Base-by-base conservation (phyloP, 352 stramenopile genomes). In the Globisporangium spinosum region DNA sequence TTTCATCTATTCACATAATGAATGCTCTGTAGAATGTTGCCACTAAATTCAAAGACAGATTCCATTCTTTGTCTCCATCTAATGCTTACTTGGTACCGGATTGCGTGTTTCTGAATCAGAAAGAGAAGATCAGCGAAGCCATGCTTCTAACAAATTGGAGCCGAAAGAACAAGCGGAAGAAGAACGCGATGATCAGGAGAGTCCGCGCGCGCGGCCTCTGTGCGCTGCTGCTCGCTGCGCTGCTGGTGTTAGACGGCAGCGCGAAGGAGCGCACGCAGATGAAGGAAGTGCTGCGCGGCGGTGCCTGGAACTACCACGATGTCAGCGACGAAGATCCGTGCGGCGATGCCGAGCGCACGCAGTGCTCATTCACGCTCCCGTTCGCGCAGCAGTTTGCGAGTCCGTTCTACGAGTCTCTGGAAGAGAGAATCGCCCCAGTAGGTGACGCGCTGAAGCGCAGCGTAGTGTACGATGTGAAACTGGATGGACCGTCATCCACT, bases 271-370 rank as follows among this genome's bases (percentile, higher is more conserved):
- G 58, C 23, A 22, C 12, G 10, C 58, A 59, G 54, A 59, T 59
- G 54, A 59, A 59, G 27, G 54, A 59, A 6, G 54, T 59, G 54
- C 27, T 59, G 54, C 71, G 74, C 34, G 74, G 74, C 56, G 74
- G 68, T 34, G 74, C 69, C n/a, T 77, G 74, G 63, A 58, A 69
- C 40, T 76, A 70, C 65, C 74, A 80, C 49, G 68, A 76, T 27
- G 17, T 17, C 17, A 59, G 54, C 3, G 54, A 59, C 2, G 23
- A 72, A 22, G 71, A 80, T 15, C 68, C 71, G 58, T 80, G 74
- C 45, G 32, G 49, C 6, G 70, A 73, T 59, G 49, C 34, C 1
- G 35, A 58, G 23, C 47, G 51, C 23, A 54, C 47, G 49, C 35
- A 23, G 10, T 32, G 68, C 5, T 61, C 76, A 15, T 47, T 67